A percentile compares a stretch with the other conserved stretches of the same genome.
These are phyloP conservation scores for Boletus subcaerulescens DNA, from an alignment of 768 basidiomycete genomes.

Conservation along the genomic window DNA sequence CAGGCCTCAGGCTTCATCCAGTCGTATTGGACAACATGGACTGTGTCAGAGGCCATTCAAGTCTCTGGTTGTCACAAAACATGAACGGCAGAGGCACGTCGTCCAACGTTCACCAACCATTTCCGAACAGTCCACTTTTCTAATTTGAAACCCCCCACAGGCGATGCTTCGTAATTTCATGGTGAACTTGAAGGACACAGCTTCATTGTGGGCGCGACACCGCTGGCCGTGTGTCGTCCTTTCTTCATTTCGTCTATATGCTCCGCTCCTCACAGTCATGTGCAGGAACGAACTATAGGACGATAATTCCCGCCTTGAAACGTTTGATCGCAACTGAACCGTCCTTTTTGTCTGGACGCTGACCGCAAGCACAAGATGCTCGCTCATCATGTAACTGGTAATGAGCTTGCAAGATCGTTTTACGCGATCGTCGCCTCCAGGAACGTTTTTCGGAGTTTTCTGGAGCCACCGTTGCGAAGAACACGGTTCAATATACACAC, in stretches of 20 bases:
- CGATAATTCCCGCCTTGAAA: constrained; percentile 2
- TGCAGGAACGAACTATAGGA: background rate
- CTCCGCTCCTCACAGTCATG: background rate
- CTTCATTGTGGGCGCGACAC: constrained; percentile 4
- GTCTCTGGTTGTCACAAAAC: background rate
- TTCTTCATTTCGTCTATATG: background rate
- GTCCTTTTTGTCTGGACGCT: too few relatives aligned
- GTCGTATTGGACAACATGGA: background rate
- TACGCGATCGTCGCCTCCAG: background rate
- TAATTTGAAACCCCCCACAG: background rate
- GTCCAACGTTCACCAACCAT: background rate
- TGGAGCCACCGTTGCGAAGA: background rate
- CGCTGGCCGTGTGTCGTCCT: background rate
- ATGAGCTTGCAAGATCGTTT: background rate
- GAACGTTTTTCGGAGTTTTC: constrained; percentile 1
- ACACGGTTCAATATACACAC: too few relatives aligned
- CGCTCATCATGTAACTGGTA: background rate
- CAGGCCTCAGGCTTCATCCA: too few relatives aligned
- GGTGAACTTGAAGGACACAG: background rate
- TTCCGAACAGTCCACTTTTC: background rate
- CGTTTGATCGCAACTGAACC: background rate
- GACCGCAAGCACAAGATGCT: too few relatives aligned
- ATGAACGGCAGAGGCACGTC: background rate
- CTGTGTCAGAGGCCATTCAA: background rate
- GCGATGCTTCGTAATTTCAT: background rate